Percentiles rank a stretch among this genome's conserved stretches.
phyloP scores from a whole-genome alignment of 2,329 filamentous ascomycete species.

The Talaromyces sp. region DNA sequence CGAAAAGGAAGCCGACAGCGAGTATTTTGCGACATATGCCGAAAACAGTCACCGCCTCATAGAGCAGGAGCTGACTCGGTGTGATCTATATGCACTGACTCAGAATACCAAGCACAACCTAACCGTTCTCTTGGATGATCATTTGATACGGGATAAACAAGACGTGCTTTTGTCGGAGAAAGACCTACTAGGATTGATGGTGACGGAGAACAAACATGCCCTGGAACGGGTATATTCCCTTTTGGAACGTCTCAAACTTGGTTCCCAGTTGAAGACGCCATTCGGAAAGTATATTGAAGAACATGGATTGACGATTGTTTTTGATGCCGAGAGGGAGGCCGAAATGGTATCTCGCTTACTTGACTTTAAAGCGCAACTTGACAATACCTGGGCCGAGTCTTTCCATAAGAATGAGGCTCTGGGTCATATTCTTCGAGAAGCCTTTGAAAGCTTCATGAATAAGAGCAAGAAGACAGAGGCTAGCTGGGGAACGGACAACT shows the following conservation, averaged over 20 bases:
- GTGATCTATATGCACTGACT: conserved; percentile 76
- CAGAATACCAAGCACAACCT: conserved; percentile 75
- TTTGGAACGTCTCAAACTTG: conserved; percentile 66
- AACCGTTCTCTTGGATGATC: conserved; percentile 66
- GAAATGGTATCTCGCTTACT: conserved; percentile 84
- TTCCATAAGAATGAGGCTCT: conserved; percentile 76
- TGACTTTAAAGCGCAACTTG: conserved; percentile 72
- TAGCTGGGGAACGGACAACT: conserved; percentile 75
- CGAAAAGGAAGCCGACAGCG: conserved; percentile 56
- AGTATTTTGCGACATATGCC: conserved; percentile 71
- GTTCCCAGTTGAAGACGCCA: conserved; percentile 63
- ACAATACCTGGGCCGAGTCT: conserved; percentile 69
- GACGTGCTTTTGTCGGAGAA: conserved; percentile 61
- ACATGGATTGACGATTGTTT: conserved; percentile 72
- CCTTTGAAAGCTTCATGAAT: conserved; percentile 90
- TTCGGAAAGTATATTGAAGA: conserved; percentile 76
- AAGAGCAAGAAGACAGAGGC: conserved; percentile 67
- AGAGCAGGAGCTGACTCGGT: conserved; percentile 66
- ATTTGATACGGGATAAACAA: conserved; percentile 66
- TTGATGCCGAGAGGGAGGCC: conserved; percentile 70
- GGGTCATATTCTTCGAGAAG: conserved; percentile 72
- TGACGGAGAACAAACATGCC: conserved; percentile 63
- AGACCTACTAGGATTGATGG: conserved; percentile 68
- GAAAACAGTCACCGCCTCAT: conserved; percentile 65
- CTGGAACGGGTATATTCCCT: conserved; percentile 75